Evolutionary conservation across 2,329 filamentous ascomycete species (phyloP).

Genomic region (Diaporthe vexans): DNA sequence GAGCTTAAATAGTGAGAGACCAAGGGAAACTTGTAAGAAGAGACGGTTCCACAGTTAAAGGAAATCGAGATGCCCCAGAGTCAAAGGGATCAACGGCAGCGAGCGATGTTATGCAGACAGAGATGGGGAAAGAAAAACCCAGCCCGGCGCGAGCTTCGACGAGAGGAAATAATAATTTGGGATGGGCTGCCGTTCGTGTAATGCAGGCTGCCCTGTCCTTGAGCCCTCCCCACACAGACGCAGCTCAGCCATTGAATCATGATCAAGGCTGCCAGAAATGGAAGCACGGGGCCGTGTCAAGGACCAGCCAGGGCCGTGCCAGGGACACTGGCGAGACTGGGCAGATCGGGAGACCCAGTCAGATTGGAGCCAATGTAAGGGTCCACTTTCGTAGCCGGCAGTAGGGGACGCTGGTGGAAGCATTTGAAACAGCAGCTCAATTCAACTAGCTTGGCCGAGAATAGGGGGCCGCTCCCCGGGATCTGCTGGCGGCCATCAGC

Average conservation of each 20-base stretch:
- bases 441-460: constrained; percentile 15
- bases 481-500: background rate
- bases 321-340: constrained; percentile 21
- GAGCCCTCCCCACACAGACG: constrained; percentile 24
- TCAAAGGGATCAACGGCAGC: background rate
- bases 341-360: constrained; percentile 22
- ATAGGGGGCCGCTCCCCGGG: constrained; percentile 17
- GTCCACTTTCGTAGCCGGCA: constrained; percentile 34
- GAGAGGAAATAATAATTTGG: constrained; percentile 23
- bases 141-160: background rate
- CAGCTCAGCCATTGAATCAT: constrained; percentile 33
- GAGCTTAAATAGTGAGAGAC: constrained; percentile 22
- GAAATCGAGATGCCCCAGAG: background rate
- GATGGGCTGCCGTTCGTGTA: constrained; percentile 32
- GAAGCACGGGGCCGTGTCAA: constrained; percentile 29
- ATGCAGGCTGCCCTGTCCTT: constrained; percentile 27
- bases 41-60: constrained; percentile 1
- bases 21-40: background rate
- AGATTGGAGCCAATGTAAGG: constrained; percentile 17
- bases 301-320: constrained; percentile 29
- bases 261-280: constrained; percentile 31
- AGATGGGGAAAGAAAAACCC: constrained; percentile 18
- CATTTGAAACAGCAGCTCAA: constrained; percentile 38
- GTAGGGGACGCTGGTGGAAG: constrained; percentile 39
- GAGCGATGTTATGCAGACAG: constrained; percentile 10